phyloP scores from a whole-genome alignment of 2,329 filamentous ascomycete genomes.

The Fonsecaea monophora region DNA sequence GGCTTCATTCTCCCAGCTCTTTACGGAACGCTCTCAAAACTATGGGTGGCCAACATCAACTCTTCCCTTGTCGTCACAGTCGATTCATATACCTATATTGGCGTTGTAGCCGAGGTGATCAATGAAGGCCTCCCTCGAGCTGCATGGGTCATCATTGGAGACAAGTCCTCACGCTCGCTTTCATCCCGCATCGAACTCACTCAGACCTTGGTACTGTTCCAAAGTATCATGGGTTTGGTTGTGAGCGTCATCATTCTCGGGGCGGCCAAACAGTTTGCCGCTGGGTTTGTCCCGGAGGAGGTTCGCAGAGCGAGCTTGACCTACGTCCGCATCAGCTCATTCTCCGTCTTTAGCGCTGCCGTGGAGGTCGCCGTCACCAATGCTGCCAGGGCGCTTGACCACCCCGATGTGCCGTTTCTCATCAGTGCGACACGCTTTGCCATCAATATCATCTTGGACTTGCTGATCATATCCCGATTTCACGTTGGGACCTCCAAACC shows the following conservation, averaged over 20 bases:
- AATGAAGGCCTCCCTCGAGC: constrained; percentile 75
- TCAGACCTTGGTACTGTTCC: constrained; percentile 64
- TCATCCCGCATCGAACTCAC: constrained; percentile 63
- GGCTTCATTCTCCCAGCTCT: constrained; percentile 71
- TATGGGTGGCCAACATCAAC: constrained; percentile 75
- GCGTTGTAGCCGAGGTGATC: constrained; percentile 69
- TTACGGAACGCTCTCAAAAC: constrained; percentile 70
- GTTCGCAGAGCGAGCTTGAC: constrained; percentile 64
- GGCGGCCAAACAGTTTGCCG: constrained; percentile 62
- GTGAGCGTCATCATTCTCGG: constrained; percentile 66
- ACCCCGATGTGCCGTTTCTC: constrained; percentile 71
- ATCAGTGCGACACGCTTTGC: constrained; percentile 69
- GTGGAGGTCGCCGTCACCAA: constrained; percentile 68
- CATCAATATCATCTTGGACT: constrained; percentile 71
- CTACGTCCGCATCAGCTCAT: constrained; percentile 70
- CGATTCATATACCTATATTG: constrained; percentile 73
- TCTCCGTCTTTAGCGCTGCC: constrained; percentile 67
- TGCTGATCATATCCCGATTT: constrained; percentile 69
- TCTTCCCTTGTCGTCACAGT: constrained; percentile 67
- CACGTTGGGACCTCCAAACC: constrained; percentile 51
- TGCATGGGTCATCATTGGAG: constrained; percentile 72
- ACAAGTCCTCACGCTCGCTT: constrained; percentile 62
- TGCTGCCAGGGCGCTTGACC: constrained; percentile 69
- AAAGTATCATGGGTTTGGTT: constrained; percentile 63
- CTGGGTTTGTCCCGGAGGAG: constrained; percentile 67